Percentiles rank a stretch among this genome's conserved stretches.
Evolutionary conservation across 768 basidiomycete genomes (phyloP).

Genomic region (Trametes elegans): DNA sequence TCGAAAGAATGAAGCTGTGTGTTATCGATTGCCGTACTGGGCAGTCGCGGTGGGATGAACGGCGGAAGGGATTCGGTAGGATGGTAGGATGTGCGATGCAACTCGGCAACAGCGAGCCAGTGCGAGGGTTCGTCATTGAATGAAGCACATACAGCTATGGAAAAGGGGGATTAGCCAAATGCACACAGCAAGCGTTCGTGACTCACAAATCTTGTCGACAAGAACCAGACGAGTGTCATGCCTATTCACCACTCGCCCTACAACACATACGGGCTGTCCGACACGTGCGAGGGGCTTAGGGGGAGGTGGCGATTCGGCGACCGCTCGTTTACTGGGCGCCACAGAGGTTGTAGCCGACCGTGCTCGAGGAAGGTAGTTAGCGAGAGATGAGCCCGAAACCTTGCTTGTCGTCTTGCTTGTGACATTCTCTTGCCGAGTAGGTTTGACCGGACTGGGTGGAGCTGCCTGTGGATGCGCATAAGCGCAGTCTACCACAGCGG

Average conservation of each 20-base stretch:
- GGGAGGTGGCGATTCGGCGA: background rate
- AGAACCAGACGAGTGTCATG: slow-evolving; percentile 14
- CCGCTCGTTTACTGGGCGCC: background rate
- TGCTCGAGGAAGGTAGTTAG: slow-evolving; percentile 7
- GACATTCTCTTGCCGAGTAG: background rate
- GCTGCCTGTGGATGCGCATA: slow-evolving; percentile 35
- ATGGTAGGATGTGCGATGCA: slow-evolving; percentile 56
- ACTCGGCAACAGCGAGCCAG: slow-evolving; percentile 46
- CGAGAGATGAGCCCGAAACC: background rate
- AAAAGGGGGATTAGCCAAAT: background rate
- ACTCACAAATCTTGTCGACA: slow-evolving; percentile 21
- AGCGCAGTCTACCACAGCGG: slow-evolving; percentile 65
- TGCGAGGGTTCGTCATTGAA: slow-evolving; percentile 61
- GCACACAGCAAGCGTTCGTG: no score
- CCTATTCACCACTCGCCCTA: slow-evolving; percentile 15
- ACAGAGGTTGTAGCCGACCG: background rate
- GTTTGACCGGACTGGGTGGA: slow-evolving; percentile 5
- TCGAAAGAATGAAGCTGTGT: background rate
- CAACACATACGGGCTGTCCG: slow-evolving; percentile 13
- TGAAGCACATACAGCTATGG: slow-evolving; percentile 44
- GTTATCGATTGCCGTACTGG: slow-evolving; percentile 1
- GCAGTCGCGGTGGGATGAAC: slow-evolving; percentile 42
- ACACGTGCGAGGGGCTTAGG: slow-evolving; percentile 14
- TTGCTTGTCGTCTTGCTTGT: background rate
- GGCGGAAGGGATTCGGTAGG: slow-evolving; percentile 34